Conservation (phyloP, 768 basidiomycete species). For the Termitomyces sp. region DNA sequence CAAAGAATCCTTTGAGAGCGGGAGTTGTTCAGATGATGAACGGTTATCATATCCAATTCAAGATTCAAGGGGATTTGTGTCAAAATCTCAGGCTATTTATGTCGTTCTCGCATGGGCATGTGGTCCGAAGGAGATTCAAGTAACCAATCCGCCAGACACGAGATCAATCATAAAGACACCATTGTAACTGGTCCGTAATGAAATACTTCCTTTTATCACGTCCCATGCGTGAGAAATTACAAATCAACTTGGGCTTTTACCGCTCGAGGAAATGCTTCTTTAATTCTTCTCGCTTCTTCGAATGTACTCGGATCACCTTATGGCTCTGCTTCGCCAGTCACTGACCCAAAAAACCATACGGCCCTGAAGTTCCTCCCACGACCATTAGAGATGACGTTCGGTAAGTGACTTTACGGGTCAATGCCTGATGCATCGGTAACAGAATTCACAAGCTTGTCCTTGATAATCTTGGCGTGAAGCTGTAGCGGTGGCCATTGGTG, state of each 20-base stretch:
- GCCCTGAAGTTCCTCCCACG: conserved; percentile 91
- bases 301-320: conserved; percentile 82
- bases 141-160: too few species aligned
- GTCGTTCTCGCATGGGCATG: neutral
- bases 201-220: too few species aligned
- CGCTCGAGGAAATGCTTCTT: neutral
- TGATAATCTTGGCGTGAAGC: conserved; percentile 74
- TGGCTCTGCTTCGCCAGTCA: conserved; percentile 86
- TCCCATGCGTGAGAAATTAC: neutral
- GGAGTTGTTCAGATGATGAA: conserved; percentile 44
- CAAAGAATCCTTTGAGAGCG: conserved; percentile 48
- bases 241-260: neutral
- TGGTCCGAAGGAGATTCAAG: too few species aligned
- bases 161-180: too few species aligned
- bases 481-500: conserved; percentile 89
- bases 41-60: conserved; percentile 13
- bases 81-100: neutral
- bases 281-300: conserved; percentile 69
- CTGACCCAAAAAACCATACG: conserved; percentile 86
- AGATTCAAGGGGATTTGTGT: neutral
- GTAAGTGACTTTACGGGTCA: conserved; percentile 33
- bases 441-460: conserved; percentile 87
- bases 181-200: too few species aligned
- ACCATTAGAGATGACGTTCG: conserved; percentile 91
- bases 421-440: neutral